Conservation (phyloP, 257 asterid genomes). For the Primulina huaijiensis region DNA sequence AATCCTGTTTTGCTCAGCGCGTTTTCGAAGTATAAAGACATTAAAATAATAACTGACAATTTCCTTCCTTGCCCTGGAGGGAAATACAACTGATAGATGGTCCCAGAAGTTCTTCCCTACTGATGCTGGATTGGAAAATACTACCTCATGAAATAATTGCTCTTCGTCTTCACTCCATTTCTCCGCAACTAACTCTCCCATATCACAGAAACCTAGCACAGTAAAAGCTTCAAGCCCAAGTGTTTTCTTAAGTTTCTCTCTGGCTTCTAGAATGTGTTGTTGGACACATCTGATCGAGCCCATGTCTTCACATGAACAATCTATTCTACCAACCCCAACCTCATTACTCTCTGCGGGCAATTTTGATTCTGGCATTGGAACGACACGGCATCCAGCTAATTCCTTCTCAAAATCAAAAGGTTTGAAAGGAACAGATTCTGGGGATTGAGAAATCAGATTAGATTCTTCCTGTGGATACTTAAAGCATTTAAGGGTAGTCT, state of each 20-base stretch:
- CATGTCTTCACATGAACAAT: conserved; percentile 55
- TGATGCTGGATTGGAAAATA: conserved; percentile 60
- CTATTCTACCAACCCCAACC: conserved; percentile 49
- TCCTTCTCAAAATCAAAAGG: conserved; percentile 26
- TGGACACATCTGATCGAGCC: conserved; percentile 80
- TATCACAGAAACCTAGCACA: conserved; percentile 58
- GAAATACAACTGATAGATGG: conserved; percentile 52
- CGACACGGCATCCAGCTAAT: conserved; percentile 43
- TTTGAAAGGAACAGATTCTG: conserved; percentile 6
- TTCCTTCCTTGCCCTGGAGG: conserved; percentile 53
- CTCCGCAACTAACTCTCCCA: conserved; percentile 71
- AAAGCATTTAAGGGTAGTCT: conserved; percentile 15
- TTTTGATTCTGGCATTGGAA: conserved; percentile 39
- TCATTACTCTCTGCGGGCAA: conserved; percentile 23
- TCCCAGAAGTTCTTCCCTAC: conserved; percentile 67
- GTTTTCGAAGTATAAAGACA: conserved; percentile 63
- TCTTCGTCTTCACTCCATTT: conserved; percentile 76
- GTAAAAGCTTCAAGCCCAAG: conserved; percentile 43
- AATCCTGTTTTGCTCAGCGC: conserved; percentile 72
- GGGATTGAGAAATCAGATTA: conserved; percentile 1
- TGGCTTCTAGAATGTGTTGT: conserved; percentile 63
- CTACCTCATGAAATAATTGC: conserved; percentile 52
- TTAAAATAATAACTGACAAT: conserved; percentile 80
- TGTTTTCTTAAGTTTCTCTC: conserved; percentile 44
- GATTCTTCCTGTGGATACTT: conserved; percentile 10